A percentile compares a stretch with the other conserved stretches of the same genome.
Evolutionary conservation across 371 early-diverging fungal species (phyloP).

Genomic region (Mucor irregularis): DNA sequence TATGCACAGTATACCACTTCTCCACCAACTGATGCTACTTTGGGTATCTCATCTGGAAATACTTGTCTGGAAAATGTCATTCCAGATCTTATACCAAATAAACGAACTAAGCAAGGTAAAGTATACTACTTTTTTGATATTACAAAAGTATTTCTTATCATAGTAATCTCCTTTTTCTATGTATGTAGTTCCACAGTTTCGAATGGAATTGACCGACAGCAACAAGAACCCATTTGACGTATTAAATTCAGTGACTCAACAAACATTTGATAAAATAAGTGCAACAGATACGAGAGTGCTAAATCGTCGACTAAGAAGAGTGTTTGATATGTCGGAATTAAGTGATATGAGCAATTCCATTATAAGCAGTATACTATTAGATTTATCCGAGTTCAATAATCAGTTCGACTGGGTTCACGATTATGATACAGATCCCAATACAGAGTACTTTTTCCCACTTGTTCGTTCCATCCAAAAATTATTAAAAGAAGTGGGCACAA

Average conservation of each 20-base stretch:
- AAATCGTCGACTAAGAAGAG: constrained; percentile 56
- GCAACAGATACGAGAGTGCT: constrained; percentile 58
- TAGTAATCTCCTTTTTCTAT: too few relatives aligned
- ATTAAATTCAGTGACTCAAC: constrained; percentile 24
- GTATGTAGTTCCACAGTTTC: not conserved
- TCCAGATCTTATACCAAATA: not conserved
- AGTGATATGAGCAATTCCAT: constrained; percentile 73
- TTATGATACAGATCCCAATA: constrained; percentile 28
- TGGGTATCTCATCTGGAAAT: too few relatives aligned
- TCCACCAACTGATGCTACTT: too few relatives aligned
- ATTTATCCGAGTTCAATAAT: constrained; percentile 48
- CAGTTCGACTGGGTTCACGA: constrained; percentile 52
- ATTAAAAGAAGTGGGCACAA: constrained; percentile 58
- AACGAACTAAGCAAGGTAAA: not conserved
- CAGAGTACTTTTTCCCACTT: constrained; percentile 54
- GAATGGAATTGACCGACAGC: not conserved
- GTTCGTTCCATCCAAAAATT: constrained; percentile 57
- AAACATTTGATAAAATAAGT: constrained; percentile 47
- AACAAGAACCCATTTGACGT: constrained; percentile 11
- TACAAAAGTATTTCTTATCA: too few relatives aligned
- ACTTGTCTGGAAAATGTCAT: not conserved
- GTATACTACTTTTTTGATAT: too few relatives aligned
- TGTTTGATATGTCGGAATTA: constrained; percentile 71
- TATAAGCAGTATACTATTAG: constrained; percentile 60
- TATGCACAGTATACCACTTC: too few relatives aligned